Percentiles rank a stretch among this genome's conserved stretches.
Evolutionary conservation across 2,329 filamentous ascomycete species (phyloP).

Genomic region (Fusarium nurragi): DNA sequence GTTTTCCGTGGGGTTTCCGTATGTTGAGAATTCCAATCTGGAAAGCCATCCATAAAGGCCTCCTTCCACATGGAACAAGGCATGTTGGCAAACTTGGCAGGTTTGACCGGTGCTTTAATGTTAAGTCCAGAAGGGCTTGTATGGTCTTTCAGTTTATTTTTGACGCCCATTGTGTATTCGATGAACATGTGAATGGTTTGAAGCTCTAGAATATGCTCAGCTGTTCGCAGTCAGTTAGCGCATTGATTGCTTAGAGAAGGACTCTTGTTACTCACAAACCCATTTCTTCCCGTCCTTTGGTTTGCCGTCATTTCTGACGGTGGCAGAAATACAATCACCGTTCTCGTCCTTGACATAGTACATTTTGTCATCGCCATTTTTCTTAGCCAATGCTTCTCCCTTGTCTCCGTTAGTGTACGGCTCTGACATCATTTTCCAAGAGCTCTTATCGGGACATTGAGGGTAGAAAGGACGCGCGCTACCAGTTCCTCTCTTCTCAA

Average conservation of each 20-base stretch:
- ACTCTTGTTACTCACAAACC: conserved; percentile 7
- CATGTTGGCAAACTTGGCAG: neutral
- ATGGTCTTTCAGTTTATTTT: neutral
- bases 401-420: neutral
- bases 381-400: neutral
- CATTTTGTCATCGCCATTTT: neutral
- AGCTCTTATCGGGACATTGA: neutral
- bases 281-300: neutral
- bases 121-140: neutral
- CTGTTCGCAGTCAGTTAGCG: neutral
- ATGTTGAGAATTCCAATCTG: neutral
- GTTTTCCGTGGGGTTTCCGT: neutral
- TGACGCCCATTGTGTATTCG: neutral
- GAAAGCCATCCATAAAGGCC: neutral
- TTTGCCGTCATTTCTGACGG: neutral
- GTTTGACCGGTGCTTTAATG: neutral
- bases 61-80: neutral
- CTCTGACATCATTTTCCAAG: neutral
- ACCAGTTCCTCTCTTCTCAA: neutral
- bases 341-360: neutral
- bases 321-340: neutral
- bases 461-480: neutral
- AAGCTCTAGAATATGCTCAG: conserved; percentile 8
- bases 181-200: neutral
- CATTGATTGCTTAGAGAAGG: neutral